A percentile compares a stretch with the other conserved stretches of the same genome.
Conservation (phyloP, 257 asterid species). For the Buddleja alternifolia region DNA sequence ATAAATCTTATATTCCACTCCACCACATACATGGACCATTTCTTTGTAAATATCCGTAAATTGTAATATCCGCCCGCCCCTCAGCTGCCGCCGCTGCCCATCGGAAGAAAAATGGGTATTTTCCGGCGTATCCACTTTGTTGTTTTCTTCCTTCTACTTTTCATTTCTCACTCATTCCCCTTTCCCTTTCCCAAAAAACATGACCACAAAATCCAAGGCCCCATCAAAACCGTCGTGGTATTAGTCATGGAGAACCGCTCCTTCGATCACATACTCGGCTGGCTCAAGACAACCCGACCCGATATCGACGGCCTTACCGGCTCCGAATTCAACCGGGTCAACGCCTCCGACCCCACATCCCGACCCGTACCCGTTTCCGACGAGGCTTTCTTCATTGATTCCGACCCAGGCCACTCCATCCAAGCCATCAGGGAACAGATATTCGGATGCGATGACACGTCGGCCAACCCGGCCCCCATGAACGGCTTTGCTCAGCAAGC, state of each 20-base stretch:
- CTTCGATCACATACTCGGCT: constrained; percentile 88
- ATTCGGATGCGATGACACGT: constrained; percentile 66
- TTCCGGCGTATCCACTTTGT: constrained; percentile 36
- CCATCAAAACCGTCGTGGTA: constrained; percentile 87
- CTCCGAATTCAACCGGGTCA: constrained; percentile 67
- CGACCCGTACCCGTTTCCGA: constrained; percentile 52
- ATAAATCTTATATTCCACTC: too few relatives aligned
- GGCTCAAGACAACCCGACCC: constrained; percentile 77
- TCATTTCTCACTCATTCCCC: constrained; percentile 55
- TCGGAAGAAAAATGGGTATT: constrained; percentile 48
- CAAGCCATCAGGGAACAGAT: constrained; percentile 95
- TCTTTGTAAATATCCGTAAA: too few relatives aligned
- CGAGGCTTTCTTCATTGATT: constrained; percentile 67
- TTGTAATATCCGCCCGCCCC: neutral
- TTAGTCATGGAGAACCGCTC: constrained; percentile 96
- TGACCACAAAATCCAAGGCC: constrained; percentile 61
- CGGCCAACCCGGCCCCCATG: constrained; percentile 88
- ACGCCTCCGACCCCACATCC: constrained; percentile 76
- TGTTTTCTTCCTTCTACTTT: constrained; percentile 38
- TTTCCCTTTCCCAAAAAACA: constrained; percentile 47
- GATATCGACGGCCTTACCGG: constrained; percentile 85
- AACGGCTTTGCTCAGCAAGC: constrained; percentile 97
- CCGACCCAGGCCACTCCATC: constrained; percentile 96
- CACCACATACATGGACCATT: too few relatives aligned
- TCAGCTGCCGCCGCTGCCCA: constrained; percentile 3